These are phyloP conservation scores for Thermothielavioides terrestris DNA, from an alignment of 495 filamentous ascomycete species.

Conservation along the genomic window DNA sequence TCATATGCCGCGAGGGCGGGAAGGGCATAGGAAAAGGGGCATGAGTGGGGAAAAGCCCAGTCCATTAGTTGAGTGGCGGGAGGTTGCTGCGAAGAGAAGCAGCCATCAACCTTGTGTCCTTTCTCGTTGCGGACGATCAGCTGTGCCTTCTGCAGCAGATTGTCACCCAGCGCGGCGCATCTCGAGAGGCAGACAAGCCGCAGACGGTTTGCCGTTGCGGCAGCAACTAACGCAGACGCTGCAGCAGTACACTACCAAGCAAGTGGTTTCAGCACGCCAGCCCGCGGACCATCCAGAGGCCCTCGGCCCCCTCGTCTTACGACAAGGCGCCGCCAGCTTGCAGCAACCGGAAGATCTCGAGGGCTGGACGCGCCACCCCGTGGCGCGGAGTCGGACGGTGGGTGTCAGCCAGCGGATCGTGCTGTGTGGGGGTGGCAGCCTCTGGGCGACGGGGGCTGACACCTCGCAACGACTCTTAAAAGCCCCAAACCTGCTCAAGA, in stretches of 20 bases:
- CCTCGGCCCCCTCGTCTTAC: background rate
- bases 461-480: too few species aligned
- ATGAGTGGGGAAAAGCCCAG: too few species aligned
- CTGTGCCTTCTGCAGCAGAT: background rate
- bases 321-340: background rate
- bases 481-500: too few species aligned
- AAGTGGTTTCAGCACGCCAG: too few species aligned
- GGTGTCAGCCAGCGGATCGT: background rate
- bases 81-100: too few species aligned
- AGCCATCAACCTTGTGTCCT: background rate
- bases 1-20: too few species aligned
- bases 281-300: background rate
- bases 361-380: background rate
- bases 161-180: background rate
- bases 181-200: background rate
- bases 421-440: background rate
- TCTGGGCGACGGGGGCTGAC: background rate
- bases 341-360: background rate
- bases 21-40: too few species aligned
- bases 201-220: background rate
- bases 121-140: background rate
- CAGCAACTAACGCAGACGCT: background rate
- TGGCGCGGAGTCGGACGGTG: too few species aligned
- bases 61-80: too few species aligned
- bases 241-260: background rate